Evolutionary conservation across 305 asterid genomes (phyloP), one percentile per base, ranked within the genome.

Genomic region (Fraxinus floribunda): DNA sequence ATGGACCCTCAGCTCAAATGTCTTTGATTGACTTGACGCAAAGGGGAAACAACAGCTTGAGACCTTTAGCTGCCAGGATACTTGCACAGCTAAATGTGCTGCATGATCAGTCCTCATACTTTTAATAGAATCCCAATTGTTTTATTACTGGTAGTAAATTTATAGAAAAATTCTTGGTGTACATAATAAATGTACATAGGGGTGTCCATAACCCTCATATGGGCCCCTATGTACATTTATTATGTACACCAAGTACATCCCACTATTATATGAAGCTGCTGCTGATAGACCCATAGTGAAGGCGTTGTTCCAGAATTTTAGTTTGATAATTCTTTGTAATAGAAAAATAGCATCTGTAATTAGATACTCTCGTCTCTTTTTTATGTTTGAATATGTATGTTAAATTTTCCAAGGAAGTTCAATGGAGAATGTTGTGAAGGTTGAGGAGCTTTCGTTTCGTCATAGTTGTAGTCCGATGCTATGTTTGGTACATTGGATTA

Each of bases 41-140:
- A 71, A 83, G 90, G 18, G 92, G 91, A 73, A 87, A 81, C 84
- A 87, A 68, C 81, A 82, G 85, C 44, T 41, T 88, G 70, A 91
- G 76, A 80, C 87, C 97, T 71, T 86, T 86, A 82, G 94, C 94
- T 20, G 97, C 95, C n/a, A 85, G 29, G 81, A 81, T 91, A 68
- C 92, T 92, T 81, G 97, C 92, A 84, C 94, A 85, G 74, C 74
- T 92, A 78, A 86, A 89, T 83, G 90, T 92, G 75, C 92, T 91
- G 66, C 91, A 89, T 44, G 91, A 90, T 15, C 94, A 91, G 86
- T 89, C 92, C 20, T 86, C 92, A 26, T 76, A 44, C 79, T 39
- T 76, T 76, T 71, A 24, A 44, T 49, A 30, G 76, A 52, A 70
- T 55, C 78, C 64, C 38, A 57, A 78, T 44, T 81, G 83, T 84